Evolutionary conservation across 2,329 filamentous ascomycete species (phyloP).

Genomic region (Hypoxylon sp.): DNA sequence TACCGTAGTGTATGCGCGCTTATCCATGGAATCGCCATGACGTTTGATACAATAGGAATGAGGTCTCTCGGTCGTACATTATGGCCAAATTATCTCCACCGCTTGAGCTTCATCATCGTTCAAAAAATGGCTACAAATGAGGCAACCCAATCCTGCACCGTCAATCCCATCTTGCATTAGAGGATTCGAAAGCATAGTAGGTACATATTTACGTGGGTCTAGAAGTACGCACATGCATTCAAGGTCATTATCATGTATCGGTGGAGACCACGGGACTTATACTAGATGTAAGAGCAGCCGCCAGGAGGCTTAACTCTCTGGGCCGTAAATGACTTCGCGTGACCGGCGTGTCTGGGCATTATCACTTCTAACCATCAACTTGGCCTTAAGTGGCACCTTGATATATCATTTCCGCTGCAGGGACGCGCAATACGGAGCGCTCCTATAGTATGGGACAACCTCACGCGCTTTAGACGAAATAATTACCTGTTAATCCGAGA

Average conservation of each 20-base stretch:
- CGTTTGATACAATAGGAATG: conserved; percentile 7
- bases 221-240: conserved; percentile 28
- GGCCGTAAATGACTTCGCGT: conserved; percentile 18
- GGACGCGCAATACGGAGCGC: conserved; percentile 38
- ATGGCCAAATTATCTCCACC: conserved; percentile 16
- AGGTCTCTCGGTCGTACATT: conserved; percentile 16
- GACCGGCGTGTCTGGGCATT: conserved; percentile 23
- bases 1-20: conserved; percentile 8
- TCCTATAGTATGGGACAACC: conserved; percentile 17
- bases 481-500: conserved; percentile 9
- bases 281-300: conserved; percentile 45
- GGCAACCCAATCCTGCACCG: conserved; percentile 31
- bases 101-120: conserved; percentile 15
- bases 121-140: conserved; percentile 25
- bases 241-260: conserved; percentile 24
- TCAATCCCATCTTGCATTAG: conserved; percentile 30
- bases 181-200: conserved; percentile 18
- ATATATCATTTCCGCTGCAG: conserved; percentile 21
- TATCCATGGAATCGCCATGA: conserved; percentile 26
- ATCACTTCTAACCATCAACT: conserved; percentile 14
- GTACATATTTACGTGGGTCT: conserved; percentile 13
- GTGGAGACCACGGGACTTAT: conserved; percentile 33
- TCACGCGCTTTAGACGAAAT: conserved; percentile 27
- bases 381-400: conserved; percentile 19
- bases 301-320: conserved; percentile 34